Percentiles rank a stretch among this genome's conserved stretches.
Conservation (phyloP, 352 stramenopile species). For the Globisporangium viniferum region DNA sequence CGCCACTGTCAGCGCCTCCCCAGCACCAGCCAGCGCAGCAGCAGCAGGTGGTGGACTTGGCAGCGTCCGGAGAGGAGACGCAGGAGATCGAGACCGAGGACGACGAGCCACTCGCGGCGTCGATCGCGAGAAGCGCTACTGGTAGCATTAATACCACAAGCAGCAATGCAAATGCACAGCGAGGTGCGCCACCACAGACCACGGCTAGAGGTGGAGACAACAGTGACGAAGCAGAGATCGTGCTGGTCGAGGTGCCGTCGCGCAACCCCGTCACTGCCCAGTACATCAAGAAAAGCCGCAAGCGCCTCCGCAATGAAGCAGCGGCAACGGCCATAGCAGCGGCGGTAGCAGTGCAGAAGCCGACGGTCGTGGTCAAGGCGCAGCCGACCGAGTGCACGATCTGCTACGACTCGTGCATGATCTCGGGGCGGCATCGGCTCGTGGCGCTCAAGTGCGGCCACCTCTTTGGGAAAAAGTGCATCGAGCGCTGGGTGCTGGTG, state of each 20-base stretch:
- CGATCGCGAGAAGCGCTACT: not conserved
- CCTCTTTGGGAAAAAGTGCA: conserved; percentile 73
- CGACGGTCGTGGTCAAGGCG: conserved; percentile 25
- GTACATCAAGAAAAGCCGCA: not conserved
- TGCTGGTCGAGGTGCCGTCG: not conserved
- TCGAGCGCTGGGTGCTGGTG: conserved; percentile 62
- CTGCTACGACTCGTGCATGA: conserved; percentile 70
- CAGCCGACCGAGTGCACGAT: conserved; percentile 72
- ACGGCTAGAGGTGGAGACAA: not conserved
- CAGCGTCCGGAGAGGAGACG: not conserved
- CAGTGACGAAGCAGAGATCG: not conserved
- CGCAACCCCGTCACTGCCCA: not conserved
- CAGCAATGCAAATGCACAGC: not conserved
- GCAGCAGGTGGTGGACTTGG: not conserved
- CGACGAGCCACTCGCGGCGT: conserved; percentile 1
- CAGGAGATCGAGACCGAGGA: conserved; percentile 6
- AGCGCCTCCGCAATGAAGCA: not conserved
- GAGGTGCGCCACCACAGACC: not conserved
- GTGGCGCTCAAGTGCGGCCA: conserved; percentile 75
- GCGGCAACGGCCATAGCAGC: not conserved
- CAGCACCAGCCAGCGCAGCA: not conserved
- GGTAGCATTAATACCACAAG: not conserved
- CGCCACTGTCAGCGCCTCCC: not conserved
- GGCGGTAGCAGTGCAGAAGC: not conserved
- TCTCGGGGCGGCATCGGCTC: conserved; percentile 57